Evolutionary conservation across 192 early-diverging fungal genomes (phyloP).

Genomic region (Thoreauomyces humboldtii): DNA sequence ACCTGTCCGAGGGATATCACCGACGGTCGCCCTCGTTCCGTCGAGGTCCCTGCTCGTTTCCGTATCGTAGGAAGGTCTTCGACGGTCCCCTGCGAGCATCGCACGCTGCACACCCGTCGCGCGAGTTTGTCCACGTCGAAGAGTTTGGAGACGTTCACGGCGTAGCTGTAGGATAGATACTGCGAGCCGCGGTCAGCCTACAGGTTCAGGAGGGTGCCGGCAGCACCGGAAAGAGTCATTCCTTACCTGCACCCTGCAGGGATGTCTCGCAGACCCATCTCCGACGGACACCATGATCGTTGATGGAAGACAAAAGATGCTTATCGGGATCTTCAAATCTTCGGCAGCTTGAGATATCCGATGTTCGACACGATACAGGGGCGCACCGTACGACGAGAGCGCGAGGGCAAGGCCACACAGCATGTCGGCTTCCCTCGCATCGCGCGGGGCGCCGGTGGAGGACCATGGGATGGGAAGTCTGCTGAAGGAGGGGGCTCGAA

Average conservation of each 20-base stretch:
- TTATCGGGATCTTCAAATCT: conserved; percentile 22
- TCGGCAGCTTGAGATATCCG: conserved; percentile 23
- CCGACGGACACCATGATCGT: conserved; percentile 26
- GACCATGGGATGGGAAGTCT: conserved; percentile 30
- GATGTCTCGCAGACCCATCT: conserved; percentile 20
- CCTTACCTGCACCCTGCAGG: conserved; percentile 17
- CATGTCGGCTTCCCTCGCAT: conserved; percentile 25
- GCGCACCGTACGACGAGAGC: conserved; percentile 23
- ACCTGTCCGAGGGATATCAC: not conserved
- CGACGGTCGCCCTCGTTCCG: not conserved
- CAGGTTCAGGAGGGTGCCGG: no score
- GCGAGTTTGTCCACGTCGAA: conserved; percentile 23
- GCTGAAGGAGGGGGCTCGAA: conserved; percentile 12
- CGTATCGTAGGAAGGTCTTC: no score
- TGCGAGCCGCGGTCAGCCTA: no score
- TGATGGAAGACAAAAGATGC: conserved; percentile 24
- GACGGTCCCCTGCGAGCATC: not conserved
- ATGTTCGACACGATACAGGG: conserved; percentile 30
- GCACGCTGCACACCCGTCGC: conserved; percentile 6
- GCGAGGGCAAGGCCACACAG: conserved; percentile 22
- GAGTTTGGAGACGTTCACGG: conserved; percentile 21
- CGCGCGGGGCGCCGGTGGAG: conserved; percentile 14
- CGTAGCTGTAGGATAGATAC: conserved; percentile 13
- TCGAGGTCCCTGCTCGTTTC: not conserved
- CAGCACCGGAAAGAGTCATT: no score